Base-by-base conservation (phyloP, 768 basidiomycete genomes). In the Collybia sp. region DNA sequence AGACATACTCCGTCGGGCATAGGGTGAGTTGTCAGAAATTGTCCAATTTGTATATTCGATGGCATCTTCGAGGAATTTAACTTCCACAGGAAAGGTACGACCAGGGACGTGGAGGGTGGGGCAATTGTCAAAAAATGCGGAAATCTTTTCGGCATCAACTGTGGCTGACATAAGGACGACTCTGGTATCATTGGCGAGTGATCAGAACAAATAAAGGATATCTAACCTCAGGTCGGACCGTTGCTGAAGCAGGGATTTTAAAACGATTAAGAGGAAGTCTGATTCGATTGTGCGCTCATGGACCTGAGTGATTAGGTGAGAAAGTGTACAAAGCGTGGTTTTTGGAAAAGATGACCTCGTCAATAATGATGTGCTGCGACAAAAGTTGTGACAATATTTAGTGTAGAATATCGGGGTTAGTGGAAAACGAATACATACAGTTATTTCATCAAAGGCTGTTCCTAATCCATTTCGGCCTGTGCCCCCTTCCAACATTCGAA, bases 161-260 rank as follows among this genome's bases (percentile, higher is more conserved):
- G 96, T 99, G 1, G 96, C 95, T 30, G 93, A 95, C 95, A 99
- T 99, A 40, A 98, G 75, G 12, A 97, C 80, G 34, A 99, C 81
- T 65, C 91, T 93, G 46, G 20, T 12, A 42, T 48, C 13, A 40
- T 9, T 25, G 39, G 41, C 46, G 34, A 35, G 18, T 41, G 30
- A 48, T 12, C 32, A n/a, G 15, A 13, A 15, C 42, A 15, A 39
- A 30, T 38, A 33, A 10, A 20, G 11, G 13, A 31, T 32, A 6
- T 60, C 72, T 48, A 52, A 88, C 93, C 89, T 94, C n/a, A 99
- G 70, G 55, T 95, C 83, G 41, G 83, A 77, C 18, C 90, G 77
- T 51, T 85, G 79, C 45, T 75, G 66, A 43, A 96, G 64, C 30
- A 98, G 68, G 12, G 88, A 83, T 64, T 91, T 93, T 44, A 99